Conservation (phyloP, 73 alveolate species). For the Uronychia binucleata region DNA sequence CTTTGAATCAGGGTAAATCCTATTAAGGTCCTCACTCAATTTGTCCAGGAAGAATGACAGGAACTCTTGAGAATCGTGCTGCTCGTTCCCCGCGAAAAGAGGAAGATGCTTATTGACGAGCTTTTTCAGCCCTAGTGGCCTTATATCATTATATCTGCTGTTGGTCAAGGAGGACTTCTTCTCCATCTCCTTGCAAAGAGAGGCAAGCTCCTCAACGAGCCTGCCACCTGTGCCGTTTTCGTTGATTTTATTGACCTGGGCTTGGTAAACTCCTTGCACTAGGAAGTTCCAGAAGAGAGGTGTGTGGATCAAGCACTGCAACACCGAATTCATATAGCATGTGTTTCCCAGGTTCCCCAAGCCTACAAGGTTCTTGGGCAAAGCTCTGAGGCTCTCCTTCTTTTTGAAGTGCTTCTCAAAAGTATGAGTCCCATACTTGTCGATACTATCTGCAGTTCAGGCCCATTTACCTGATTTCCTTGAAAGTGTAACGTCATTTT, state of each 20-base stretch:
- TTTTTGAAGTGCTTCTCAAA: constrained; percentile 44
- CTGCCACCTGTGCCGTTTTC: constrained; percentile 5
- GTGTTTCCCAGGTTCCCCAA: constrained; percentile 71
- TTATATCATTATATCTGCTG: not conserved
- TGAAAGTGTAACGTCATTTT: constrained; percentile 27
- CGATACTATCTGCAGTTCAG: constrained; percentile 9
- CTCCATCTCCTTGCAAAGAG: constrained; percentile 1
- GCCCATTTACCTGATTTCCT: constrained; percentile 22
- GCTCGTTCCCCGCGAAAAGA: constrained; percentile 51
- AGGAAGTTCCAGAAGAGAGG: constrained; percentile 63
- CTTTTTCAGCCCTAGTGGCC: constrained; percentile 46
- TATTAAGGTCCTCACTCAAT: constrained; percentile 62
- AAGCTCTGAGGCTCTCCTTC: not conserved
- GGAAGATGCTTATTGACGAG: constrained; percentile 52
- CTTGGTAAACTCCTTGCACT: constrained; percentile 5
- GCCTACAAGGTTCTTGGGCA: constrained; percentile 31
- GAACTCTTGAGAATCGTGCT: constrained; percentile 72
- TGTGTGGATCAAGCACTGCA: constrained; percentile 58
- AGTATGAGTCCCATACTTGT: constrained; percentile 54
- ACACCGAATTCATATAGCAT: constrained; percentile 71
- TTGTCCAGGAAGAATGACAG: constrained; percentile 65
- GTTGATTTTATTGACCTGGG: constrained; percentile 8
- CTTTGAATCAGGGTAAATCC: constrained; percentile 23
- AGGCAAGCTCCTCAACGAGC: constrained; percentile 15
- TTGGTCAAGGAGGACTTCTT: not conserved